These are phyloP conservation scores for Kalanchoe fedtschenkoi DNA, from an alignment of 164 flowering plant species.

Conservation along the genomic window DNA sequence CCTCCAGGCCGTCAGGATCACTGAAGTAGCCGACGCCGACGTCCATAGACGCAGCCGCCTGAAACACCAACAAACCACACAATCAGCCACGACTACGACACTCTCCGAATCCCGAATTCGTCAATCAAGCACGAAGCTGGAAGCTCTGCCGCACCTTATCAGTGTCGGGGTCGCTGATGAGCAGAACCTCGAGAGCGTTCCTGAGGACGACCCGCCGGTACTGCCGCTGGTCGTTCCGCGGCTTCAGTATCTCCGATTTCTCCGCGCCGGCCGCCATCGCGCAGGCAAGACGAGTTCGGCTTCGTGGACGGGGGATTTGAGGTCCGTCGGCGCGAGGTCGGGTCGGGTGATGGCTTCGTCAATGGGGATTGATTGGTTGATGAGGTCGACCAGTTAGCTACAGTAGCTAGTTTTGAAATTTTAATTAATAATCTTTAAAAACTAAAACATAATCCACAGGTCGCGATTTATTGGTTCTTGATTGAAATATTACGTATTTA, in stretches of 20 bases:
- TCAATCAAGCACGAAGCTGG: neutral
- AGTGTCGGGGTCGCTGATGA: conserved; percentile 91
- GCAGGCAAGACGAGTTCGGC: neutral
- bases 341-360: neutral
- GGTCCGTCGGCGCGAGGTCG: neutral
- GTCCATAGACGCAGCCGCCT: conserved; percentile 91
- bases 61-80: neutral
- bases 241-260: conserved; percentile 52
- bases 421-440: too few relatives aligned
- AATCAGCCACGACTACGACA: neutral
- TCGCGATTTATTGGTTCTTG: too few relatives aligned
- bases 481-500: too few relatives aligned
- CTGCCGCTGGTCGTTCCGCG: conserved; percentile 72
- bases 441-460: too few relatives aligned
- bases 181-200: conserved; percentile 71
- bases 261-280: conserved; percentile 42
- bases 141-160: conserved; percentile 47
- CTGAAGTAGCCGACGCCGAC: conserved; percentile 76
- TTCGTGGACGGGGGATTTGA: neutral
- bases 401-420: too few relatives aligned
- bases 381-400: too few relatives aligned
- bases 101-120: neutral
- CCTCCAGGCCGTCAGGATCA: conserved; percentile 85
- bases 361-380: too few relatives aligned
- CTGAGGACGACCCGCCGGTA: conserved; percentile 64